A percentile compares a stretch with the other conserved stretches of the same genome.
Evolutionary conservation across 495 filamentous ascomycete genomes (phyloP).

Genomic region (Podospora pseudocomata): DNA sequence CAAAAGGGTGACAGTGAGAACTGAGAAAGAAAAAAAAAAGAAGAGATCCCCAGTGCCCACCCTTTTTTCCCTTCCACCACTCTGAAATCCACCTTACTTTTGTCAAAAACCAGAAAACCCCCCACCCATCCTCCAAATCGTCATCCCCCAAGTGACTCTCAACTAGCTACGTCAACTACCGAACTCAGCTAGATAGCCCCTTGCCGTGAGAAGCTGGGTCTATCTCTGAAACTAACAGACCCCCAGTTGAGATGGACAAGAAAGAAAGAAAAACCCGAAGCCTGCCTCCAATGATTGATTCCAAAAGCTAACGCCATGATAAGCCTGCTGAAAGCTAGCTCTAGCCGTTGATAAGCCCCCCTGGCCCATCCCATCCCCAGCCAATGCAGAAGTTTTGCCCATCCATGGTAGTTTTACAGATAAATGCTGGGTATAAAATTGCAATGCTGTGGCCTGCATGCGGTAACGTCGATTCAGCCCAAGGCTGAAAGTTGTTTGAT

Average conservation of each 20-base stretch:
- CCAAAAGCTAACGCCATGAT: not conserved
- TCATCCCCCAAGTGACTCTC: not conserved
- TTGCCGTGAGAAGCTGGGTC: not conserved
- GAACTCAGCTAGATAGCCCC: not conserved
- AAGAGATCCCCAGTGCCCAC: not conserved
- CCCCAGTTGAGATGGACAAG: not conserved
- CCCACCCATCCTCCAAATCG: not conserved
- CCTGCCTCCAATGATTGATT: not conserved
- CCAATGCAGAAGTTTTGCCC: not conserved
- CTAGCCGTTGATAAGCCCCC: not conserved
- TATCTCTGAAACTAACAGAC: not conserved
- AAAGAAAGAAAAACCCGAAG: not conserved
- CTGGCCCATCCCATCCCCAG: not conserved
- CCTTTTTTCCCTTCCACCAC: not conserved
- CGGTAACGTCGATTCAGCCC: not conserved
- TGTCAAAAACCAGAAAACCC: not conserved
- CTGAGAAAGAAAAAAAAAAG: too few relatives aligned
- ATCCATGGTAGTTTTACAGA: not conserved
- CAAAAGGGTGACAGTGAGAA: not conserved
- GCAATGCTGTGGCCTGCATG: not conserved
- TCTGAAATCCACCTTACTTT: not conserved
- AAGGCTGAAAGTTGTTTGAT: not conserved
- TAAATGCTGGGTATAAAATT: not conserved
- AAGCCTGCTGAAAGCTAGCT: not conserved
- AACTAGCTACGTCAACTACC: not conserved